phyloP scores from a whole-genome alignment of 2,329 filamentous ascomycete genomes.

The Rhynchosporium secalis region DNA sequence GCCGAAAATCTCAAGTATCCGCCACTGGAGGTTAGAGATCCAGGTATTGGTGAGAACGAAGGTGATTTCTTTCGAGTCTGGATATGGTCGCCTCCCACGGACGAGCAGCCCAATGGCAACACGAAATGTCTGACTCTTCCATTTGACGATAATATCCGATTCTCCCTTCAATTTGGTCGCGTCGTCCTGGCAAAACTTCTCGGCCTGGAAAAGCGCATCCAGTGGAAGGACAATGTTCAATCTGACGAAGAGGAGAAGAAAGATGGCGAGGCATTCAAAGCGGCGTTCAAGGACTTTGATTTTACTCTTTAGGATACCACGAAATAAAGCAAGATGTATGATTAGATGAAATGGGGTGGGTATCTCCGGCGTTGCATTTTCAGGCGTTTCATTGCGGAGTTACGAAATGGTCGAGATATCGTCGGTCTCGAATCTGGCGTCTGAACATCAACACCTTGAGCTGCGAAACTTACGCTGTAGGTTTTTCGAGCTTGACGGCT shows the following conservation, averaged over 20 bases:
- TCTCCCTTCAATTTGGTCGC: slow-evolving; percentile 89
- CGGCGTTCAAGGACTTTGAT: slow-evolving; percentile 82
- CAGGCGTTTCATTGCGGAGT: background rate
- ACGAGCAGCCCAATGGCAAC: slow-evolving; percentile 44
- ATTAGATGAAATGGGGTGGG: background rate
- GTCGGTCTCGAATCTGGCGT: background rate
- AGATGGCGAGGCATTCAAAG: slow-evolving; percentile 78
- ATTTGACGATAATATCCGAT: slow-evolving; percentile 69
- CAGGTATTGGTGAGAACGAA: slow-evolving; percentile 52
- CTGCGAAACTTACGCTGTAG: background rate
- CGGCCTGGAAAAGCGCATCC: slow-evolving; percentile 71
- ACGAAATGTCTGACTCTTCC: slow-evolving; percentile 74
- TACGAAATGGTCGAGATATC: background rate
- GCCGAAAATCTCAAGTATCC: slow-evolving; percentile 71
- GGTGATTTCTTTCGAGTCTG: slow-evolving; percentile 79
- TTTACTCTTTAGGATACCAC: slow-evolving; percentile 49
- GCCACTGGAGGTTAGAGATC: slow-evolving; percentile 49
- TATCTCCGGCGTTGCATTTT: background rate
- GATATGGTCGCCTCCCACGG: slow-evolving; percentile 63
- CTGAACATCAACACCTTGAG: background rate
- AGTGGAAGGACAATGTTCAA: slow-evolving; percentile 86
- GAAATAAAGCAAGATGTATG: background rate
- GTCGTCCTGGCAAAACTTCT: slow-evolving; percentile 87
- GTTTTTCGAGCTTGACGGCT: background rate
- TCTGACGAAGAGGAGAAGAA: slow-evolving; percentile 72